A percentile compares a stretch with the other conserved stretches of the same genome.
Evolutionary conservation across 2,329 filamentous ascomycete species (phyloP).

Genomic region (Beauveria sp.): DNA sequence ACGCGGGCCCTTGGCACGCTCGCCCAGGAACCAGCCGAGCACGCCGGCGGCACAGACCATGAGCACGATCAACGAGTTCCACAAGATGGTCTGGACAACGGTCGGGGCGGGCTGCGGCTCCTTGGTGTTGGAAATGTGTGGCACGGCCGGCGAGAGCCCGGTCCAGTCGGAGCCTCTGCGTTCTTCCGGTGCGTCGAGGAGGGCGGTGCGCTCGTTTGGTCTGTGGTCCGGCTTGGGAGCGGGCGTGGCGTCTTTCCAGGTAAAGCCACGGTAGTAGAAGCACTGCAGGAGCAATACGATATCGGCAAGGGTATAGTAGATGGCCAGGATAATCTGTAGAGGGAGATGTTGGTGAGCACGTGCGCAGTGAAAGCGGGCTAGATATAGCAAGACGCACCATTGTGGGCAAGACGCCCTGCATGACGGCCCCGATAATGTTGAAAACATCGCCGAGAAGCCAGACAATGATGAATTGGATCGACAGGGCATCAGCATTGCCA

Average conservation of each 20-base stretch:
- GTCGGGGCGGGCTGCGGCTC: slow-evolving; percentile 42
- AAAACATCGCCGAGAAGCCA: slow-evolving; percentile 95
- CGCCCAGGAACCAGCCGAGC: slow-evolving; percentile 71
- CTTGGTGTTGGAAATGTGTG: slow-evolving; percentile 51
- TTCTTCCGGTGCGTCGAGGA: slow-evolving; percentile 37
- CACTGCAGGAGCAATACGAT: slow-evolving; percentile 82
- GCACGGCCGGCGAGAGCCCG: slow-evolving; percentile 72
- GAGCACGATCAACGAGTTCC: slow-evolving; percentile 68
- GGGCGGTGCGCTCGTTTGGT: slow-evolving; percentile 44
- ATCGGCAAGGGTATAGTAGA: slow-evolving; percentile 90
- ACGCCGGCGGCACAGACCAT: slow-evolving; percentile 81
- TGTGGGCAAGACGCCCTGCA: slow-evolving; percentile 87
- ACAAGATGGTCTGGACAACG: slow-evolving; percentile 50
- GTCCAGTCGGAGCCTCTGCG: slow-evolving; percentile 50
- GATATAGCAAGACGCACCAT: slow-evolving; percentile 51
- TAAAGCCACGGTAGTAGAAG: slow-evolving; percentile 92
- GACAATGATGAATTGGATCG: slow-evolving; percentile 82
- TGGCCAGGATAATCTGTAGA: slow-evolving; percentile 68
- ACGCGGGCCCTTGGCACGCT: slow-evolving; percentile 29
- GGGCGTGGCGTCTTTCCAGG: slow-evolving; percentile 46
- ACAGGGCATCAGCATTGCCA: slow-evolving; percentile 77
- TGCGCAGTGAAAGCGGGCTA: neutral
- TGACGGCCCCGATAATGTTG: slow-evolving; percentile 86
- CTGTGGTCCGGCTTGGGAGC: slow-evolving; percentile 33
- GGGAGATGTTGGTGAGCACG: neutral